Conservation (phyloP, 163 green algal genomes). For the Chloroidium sp. region DNA sequence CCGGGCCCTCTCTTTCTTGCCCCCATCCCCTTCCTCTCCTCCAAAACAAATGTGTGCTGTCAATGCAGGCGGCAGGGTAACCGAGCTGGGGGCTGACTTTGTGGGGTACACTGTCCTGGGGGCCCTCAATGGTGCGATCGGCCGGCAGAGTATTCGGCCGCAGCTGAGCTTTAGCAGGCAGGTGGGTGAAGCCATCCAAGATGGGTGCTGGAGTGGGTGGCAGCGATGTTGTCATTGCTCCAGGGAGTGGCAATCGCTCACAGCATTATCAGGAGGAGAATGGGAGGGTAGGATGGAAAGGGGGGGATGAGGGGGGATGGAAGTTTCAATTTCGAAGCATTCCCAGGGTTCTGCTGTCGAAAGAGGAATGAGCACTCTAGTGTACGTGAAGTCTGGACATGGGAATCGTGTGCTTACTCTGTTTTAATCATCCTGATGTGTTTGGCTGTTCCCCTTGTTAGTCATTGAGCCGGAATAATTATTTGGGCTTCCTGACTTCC, state of each 20-base stretch:
- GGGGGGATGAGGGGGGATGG: no score
- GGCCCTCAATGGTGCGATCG: constrained; percentile 52
- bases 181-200: neutral
- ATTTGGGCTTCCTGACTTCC: no score
- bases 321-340: no score
- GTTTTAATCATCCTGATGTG: neutral
- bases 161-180: constrained; percentile 21
- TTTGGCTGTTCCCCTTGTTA: neutral
- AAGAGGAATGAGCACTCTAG: no score
- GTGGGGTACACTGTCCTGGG: constrained; percentile 49
- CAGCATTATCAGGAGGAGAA: neutral
- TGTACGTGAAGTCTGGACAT: no score
- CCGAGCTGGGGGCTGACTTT: constrained; percentile 50
- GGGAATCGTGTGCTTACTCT: neutral
- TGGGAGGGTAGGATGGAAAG: no score
- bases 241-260: no score
- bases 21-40: neutral
- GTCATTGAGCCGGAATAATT: neutral
- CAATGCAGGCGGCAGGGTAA: constrained; percentile 42
- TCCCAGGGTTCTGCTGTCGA: no score
- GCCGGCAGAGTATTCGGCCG: constrained; percentile 24
- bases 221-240: no score
- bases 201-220: no score
- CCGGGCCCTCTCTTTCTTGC: no score
- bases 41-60: neutral